Percentiles rank a stretch among this genome's conserved stretches.
Conservation (phyloP, 2,329 filamentous ascomycete genomes). For the Calycina marina region DNA sequence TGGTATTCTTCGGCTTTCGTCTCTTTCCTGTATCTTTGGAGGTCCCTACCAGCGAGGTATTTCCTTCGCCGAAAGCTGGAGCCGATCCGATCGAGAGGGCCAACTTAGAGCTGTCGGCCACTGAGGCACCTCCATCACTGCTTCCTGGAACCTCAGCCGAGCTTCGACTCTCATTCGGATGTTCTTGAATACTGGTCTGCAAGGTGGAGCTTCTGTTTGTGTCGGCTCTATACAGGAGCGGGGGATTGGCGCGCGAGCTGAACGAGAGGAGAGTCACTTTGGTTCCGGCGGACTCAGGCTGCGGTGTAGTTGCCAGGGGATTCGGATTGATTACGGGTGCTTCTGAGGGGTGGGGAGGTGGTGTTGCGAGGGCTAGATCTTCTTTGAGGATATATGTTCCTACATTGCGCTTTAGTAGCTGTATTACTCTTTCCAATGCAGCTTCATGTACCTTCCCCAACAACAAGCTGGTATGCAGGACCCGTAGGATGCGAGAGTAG, state of each 20-base stretch:
- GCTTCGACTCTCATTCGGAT: slow-evolving; percentile 42
- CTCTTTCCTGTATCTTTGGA: slow-evolving; percentile 65
- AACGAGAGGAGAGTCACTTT: slow-evolving; percentile 58
- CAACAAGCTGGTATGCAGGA: slow-evolving; percentile 77
- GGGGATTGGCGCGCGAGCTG: slow-evolving; percentile 24
- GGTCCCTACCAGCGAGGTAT: slow-evolving; percentile 51
- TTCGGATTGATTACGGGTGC: slow-evolving; percentile 77
- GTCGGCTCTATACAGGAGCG: slow-evolving; percentile 38
- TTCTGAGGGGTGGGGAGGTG: slow-evolving; percentile 90
- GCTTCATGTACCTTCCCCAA: slow-evolving; percentile 63
- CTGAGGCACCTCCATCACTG: slow-evolving; percentile 36
- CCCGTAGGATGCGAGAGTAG: slow-evolving; percentile 66
- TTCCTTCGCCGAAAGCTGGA: slow-evolving; percentile 76
- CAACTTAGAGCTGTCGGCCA: slow-evolving; percentile 28
- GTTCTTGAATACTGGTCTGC: slow-evolving; percentile 42
- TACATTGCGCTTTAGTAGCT: slow-evolving; percentile 24
- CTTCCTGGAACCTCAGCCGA: slow-evolving; percentile 47
- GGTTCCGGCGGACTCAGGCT: slow-evolving; percentile 72
- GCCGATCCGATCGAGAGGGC: slow-evolving; percentile 24
- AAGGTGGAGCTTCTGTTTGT: slow-evolving; percentile 33
- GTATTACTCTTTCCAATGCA: neutral
- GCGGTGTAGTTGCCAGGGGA: slow-evolving; percentile 71
- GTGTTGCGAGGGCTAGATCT: slow-evolving; percentile 81
- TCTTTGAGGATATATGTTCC: slow-evolving; percentile 85
- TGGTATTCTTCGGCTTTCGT: slow-evolving; percentile 94